A percentile compares a stretch with the other conserved stretches of the same genome.
Conservation (phyloP, 139 green algal species). For the Penium margaritaceum region DNA sequence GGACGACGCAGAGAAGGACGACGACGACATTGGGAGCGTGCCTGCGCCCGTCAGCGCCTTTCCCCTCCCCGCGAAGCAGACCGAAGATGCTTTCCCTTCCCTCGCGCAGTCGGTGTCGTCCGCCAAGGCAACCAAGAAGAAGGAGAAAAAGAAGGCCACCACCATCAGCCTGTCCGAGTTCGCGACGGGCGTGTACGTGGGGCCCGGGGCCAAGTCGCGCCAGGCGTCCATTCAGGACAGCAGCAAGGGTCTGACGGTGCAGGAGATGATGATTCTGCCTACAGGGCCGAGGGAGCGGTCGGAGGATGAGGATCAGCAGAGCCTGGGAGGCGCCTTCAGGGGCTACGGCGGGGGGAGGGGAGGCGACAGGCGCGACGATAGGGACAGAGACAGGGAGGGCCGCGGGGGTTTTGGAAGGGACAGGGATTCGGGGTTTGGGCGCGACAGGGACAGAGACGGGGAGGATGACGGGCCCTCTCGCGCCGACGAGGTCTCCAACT, state of each 20-base stretch:
- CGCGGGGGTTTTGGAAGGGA: conserved; percentile 5
- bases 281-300: conserved; percentile 56
- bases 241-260: not conserved
- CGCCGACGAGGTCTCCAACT: conserved; percentile 67
- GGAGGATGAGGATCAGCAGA: conserved; percentile 43
- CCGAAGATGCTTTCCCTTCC: conserved; percentile 37
- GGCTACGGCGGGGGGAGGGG: conserved; percentile 62
- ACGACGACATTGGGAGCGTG: no score
- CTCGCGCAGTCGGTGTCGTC: conserved; percentile 59
- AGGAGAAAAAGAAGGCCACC: conserved; percentile 70
- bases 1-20: no score
- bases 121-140: conserved; percentile 57
- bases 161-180: conserved; percentile 68
- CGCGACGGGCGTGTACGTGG: conserved; percentile 18
- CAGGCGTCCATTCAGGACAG: not conserved
- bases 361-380: no score
- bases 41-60: no score
- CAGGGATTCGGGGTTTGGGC: no score
- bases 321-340: conserved; percentile 66
- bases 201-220: conserved; percentile 3
- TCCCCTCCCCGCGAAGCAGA: no score
- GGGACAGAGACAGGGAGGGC: no score
- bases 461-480: conserved; percentile 61
- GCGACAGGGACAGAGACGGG: conserved; percentile 40
- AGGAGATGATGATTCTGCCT: conserved; percentile 57